phyloP scores from a whole-genome alignment of 768 basidiomycete genomes.

The Naganishia kalamii region DNA sequence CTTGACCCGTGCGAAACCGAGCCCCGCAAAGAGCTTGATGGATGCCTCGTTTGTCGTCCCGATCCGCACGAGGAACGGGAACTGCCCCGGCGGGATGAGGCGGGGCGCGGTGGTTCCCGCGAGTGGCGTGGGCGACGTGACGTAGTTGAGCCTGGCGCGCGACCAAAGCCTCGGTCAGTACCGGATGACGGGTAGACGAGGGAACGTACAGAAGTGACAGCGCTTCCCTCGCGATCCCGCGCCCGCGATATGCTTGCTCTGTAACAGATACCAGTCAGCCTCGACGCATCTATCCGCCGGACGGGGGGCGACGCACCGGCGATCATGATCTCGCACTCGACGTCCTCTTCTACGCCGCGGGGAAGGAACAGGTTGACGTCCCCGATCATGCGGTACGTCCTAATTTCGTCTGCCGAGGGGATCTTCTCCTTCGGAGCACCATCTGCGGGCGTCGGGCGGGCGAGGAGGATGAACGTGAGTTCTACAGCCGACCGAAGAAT shows the following conservation, averaged over 20 bases:
- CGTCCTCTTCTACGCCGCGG: constrained; percentile 57
- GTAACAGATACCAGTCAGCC: background rate
- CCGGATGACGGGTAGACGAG: constrained; percentile 47
- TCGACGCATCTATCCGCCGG: background rate
- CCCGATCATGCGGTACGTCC: constrained; percentile 65
- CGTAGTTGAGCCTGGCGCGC: constrained; percentile 58
- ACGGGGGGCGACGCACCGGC: constrained; percentile 55
- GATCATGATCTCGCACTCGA: constrained; percentile 88
- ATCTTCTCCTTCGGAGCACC: constrained; percentile 24
- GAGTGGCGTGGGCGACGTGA: constrained; percentile 46
- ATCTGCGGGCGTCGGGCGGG: constrained; percentile 44
- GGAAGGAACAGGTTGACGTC: constrained; percentile 88
- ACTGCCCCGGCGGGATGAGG: constrained; percentile 47
- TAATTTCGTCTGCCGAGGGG: constrained; percentile 40
- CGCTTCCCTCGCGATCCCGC: constrained; percentile 49
- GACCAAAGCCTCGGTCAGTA: constrained; percentile 54
- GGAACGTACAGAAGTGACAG: constrained; percentile 26
- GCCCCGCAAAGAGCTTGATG: constrained; percentile 63
- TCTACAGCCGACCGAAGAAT: constrained; percentile 49
- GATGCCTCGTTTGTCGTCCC: constrained; percentile 64
- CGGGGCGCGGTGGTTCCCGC: constrained; percentile 24
- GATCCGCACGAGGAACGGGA: constrained; percentile 61
- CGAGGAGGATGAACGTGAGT: constrained; percentile 82
- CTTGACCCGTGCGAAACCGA: constrained; percentile 69
- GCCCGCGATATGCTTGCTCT: constrained; percentile 65